These are phyloP conservation scores for Aspergillus piperis DNA, from an alignment of 2,329 filamentous ascomycete genomes.

Conservation along the genomic window DNA sequence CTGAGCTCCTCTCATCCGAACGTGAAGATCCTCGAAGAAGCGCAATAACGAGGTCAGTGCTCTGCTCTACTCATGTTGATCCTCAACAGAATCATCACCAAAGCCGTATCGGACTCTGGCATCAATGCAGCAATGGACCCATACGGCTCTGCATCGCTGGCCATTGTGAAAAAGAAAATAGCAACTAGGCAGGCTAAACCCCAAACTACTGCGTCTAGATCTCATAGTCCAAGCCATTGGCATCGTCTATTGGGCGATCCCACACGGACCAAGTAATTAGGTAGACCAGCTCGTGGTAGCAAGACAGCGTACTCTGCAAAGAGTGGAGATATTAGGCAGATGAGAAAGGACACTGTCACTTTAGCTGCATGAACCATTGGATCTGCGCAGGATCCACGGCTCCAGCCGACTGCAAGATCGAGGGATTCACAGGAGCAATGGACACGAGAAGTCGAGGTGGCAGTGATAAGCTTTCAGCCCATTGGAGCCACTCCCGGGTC, in stretches of 20 bases:
- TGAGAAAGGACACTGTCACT: neutral
- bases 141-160: neutral
- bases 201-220: neutral
- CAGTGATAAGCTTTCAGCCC: neutral
- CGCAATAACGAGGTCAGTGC: neutral
- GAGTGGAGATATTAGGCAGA: neutral
- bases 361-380: conserved; percentile 1
- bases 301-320: neutral
- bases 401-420: neutral
- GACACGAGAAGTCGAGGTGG: neutral
- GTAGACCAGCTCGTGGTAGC: neutral
- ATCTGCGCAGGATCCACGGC: neutral
- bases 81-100: neutral
- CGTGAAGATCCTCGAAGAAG: neutral
- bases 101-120: neutral
- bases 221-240: neutral
- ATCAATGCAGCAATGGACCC: neutral
- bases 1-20: neutral
- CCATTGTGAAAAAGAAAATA: neutral
- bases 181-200: neutral
- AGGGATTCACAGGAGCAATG: neutral
- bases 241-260: neutral
- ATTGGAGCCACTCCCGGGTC: neutral
- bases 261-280: neutral
- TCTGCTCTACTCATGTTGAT: neutral